Evolutionary conservation across 352 stramenopile species (phyloP).

Genomic region (Pythium dissimile): DNA sequence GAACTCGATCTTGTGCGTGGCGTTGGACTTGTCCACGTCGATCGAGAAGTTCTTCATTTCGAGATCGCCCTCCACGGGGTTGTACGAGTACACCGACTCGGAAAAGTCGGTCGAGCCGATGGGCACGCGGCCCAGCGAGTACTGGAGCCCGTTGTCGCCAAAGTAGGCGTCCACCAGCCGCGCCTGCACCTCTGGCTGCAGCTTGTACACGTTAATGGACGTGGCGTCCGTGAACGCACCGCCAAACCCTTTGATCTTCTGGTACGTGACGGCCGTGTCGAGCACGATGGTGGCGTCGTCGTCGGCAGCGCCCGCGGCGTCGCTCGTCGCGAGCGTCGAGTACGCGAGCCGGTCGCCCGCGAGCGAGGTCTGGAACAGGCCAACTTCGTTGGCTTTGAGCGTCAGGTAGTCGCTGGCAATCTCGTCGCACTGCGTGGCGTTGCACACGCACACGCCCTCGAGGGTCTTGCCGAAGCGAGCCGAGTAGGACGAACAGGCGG

Average conservation of each 20-base stretch:
- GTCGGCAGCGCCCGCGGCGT: constrained; percentile 1
- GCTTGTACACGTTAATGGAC: constrained; percentile 73
- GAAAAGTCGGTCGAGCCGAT: constrained; percentile 89
- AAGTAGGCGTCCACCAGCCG: constrained; percentile 82
- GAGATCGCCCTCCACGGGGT: constrained; percentile 73
- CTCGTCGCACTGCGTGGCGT: constrained; percentile 41
- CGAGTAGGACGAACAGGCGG: constrained; percentile 27
- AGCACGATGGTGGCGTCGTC: constrained; percentile 32
- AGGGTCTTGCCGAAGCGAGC: constrained; percentile 37
- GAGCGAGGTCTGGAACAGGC: constrained; percentile 49
- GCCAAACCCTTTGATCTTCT: constrained; percentile 87
- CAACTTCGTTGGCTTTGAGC: constrained; percentile 28
- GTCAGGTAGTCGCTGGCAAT: constrained; percentile 44
- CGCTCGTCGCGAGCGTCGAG: constrained; percentile 15
- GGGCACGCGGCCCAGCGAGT: constrained; percentile 78
- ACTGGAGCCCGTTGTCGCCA: constrained; percentile 68
- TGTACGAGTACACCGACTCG: constrained; percentile 83
- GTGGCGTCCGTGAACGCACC: constrained; percentile 87
- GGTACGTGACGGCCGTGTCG: constrained; percentile 49
- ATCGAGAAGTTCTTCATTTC: constrained; percentile 81
- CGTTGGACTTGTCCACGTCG: constrained; percentile 66
- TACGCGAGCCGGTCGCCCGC: constrained; percentile 44
- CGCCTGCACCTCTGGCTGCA: constrained; percentile 54
- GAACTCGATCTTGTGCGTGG: constrained; percentile 63
- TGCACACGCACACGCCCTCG: constrained; percentile 59